Evolutionary conservation across 805 yeast species (phyloP).

Genomic region (Suhomyces sp.): DNA sequence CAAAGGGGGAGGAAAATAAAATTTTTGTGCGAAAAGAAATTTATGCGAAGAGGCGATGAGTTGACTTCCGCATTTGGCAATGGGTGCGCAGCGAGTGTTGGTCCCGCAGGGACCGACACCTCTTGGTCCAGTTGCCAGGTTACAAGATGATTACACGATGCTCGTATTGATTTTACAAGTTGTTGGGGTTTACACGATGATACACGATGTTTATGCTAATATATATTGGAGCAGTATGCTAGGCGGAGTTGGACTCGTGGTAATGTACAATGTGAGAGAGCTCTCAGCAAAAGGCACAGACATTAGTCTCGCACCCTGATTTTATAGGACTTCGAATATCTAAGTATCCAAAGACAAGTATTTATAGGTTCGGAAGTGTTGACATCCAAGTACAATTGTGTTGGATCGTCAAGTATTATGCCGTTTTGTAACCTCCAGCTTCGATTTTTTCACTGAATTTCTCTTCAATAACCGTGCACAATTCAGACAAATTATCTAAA

Average conservation of each 20-base stretch:
- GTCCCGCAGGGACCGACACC: neutral
- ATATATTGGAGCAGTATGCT: neutral
- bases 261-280: neutral
- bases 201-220: neutral
- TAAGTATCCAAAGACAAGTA: neutral
- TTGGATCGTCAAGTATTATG: conserved; percentile 27
- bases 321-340: neutral
- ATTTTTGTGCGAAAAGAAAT: conserved; percentile 2
- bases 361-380: conserved; percentile 21
- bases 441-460: conserved; percentile 68
- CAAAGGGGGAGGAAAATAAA: neutral
- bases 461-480: conserved; percentile 82
- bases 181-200: neutral
- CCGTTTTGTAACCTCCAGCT: conserved; percentile 49
- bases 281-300: neutral
- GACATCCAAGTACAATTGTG: conserved; percentile 11
- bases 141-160: neutral
- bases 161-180: neutral
- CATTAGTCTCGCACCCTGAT: neutral
- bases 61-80: conserved; percentile 8
- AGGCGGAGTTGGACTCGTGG: neutral
- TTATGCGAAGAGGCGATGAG: conserved; percentile 4
- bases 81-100: neutral
- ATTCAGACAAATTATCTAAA: conserved; percentile 73
- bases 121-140: neutral